Evolutionary conservation across 495 filamentous ascomycete genomes (phyloP).

Genomic region (Cercophora sp.): DNA sequence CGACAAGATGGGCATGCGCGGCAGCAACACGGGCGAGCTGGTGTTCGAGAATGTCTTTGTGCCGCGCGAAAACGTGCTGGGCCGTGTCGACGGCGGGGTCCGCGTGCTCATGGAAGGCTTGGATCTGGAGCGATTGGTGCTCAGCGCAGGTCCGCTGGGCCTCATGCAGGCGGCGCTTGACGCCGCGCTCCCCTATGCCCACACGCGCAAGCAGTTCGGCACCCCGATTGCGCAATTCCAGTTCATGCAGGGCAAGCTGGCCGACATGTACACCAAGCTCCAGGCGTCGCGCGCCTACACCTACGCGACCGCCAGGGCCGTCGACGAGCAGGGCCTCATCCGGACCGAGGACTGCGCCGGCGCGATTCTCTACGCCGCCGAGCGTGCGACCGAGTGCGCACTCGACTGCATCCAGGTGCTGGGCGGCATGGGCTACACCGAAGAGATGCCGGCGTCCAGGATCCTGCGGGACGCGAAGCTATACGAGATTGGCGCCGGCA

Average conservation of each 20-base stretch:
- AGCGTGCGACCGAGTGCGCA: conserved; percentile 83
- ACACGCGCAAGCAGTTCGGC: conserved; percentile 84
- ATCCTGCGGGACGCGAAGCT: conserved; percentile 75
- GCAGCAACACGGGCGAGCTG: conserved; percentile 93
- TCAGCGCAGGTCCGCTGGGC: conserved; percentile 86
- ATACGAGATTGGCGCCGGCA: conserved; percentile 97
- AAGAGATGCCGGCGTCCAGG: conserved; percentile 87
- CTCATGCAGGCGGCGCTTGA: conserved; percentile 94
- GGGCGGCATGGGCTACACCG: conserved; percentile 93
- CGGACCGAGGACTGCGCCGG: conserved; percentile 91
- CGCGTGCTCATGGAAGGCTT: conserved; percentile 93
- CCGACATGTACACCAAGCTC: conserved; percentile 95
- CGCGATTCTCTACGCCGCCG: conserved; percentile 89
- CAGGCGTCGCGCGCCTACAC: conserved; percentile 79
- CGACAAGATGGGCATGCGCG: conserved; percentile 97
- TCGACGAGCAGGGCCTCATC: conserved; percentile 69
- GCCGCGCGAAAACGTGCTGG: conserved; percentile 75
- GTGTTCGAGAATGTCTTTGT: conserved; percentile 93
- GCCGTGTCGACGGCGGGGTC: conserved; percentile 75
- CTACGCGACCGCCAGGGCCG: conserved; percentile 65
- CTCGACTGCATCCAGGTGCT: conserved; percentile 91
- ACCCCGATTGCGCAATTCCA: conserved; percentile 88
- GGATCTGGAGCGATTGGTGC: conserved; percentile 88
- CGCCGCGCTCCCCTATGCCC: conserved; percentile 82
- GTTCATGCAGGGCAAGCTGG: conserved; percentile 86